Base-by-base conservation (phyloP, 1,139 yeast species). In the Yamadazyma kanchanaburiensis region DNA sequence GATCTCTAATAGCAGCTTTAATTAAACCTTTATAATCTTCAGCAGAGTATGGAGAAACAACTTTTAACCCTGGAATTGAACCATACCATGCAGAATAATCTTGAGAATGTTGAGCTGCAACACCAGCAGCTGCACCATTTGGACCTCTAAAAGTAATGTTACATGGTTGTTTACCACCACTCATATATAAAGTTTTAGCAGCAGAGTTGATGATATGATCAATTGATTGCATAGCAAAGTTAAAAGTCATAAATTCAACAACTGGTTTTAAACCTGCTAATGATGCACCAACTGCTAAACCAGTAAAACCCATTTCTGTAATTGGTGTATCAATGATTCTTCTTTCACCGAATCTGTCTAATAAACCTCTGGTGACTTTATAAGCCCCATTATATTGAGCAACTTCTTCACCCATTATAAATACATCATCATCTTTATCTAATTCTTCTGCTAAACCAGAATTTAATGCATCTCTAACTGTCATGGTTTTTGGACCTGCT, bases 121-220 rank as follows among this genome's bases (percentile, higher is more conserved):
- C 98, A 76, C 98, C 97, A 28, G 96, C 96, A 49, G 98, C 96
- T 30, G 98, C 96, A 65, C 98, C 99, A 64, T 94, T 94, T 42
- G 98, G 97, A 53, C 98, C 98, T 68, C 98, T 83, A 76, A 94
- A 94, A 31, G 95, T 89, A 55, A 91, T 86, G 65, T 86, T 89
- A 73, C 96, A 89, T 40, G 89, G 89, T 67, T 89, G 96, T 44
- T 80, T 84, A 72, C 99, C 99, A 60, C 99, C 99, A 41, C 96
- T 85, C 99, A 91, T 91, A 71, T 91, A 91, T 65, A 80, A 86
- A 28, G 98, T 91, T 75, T 91, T 94, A 39, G 97, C 99, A 38
- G 96, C 98, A 35, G 97, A 89, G 76, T 91, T 91, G 66, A 91
- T 77, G 61, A 91, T 91, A 50, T 91, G 98, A 64, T 91, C 99